A percentile compares a stretch with the other conserved stretches of the same genome.
phyloP scores from a whole-genome alignment of 352 stramenopile species.

The Pythium rishiriense region DNA sequence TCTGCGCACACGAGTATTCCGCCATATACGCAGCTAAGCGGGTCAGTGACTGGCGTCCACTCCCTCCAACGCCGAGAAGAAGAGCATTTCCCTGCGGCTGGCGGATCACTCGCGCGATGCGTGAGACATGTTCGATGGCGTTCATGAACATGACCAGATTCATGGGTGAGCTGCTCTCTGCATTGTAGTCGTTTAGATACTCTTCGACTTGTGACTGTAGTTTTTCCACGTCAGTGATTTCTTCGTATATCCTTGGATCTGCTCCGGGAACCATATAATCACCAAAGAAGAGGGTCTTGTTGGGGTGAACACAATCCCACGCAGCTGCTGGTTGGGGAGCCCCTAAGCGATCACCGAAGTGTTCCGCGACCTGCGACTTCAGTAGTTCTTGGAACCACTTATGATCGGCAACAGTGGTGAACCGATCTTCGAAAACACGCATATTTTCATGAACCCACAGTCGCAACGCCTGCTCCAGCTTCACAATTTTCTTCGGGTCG shows the following conservation, averaged over 20 bases:
- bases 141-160: slow-evolving; percentile 90
- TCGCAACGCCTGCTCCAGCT: slow-evolving; percentile 67
- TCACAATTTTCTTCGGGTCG: slow-evolving; percentile 69
- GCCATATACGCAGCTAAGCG: slow-evolving; percentile 92
- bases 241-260: slow-evolving; percentile 91
- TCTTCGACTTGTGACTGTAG: slow-evolving; percentile 80
- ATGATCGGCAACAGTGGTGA: slow-evolving; percentile 71
- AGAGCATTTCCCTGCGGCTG: slow-evolving; percentile 90
- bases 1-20: slow-evolving; percentile 91
- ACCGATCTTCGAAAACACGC: slow-evolving; percentile 87
- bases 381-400: slow-evolving; percentile 81
- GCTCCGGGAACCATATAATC: slow-evolving; percentile 93
- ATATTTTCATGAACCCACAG: slow-evolving; percentile 87
- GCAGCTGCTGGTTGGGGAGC: slow-evolving; percentile 28
- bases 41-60: slow-evolving; percentile 90
- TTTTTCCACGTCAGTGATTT: slow-evolving; percentile 87
- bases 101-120: slow-evolving; percentile 79
- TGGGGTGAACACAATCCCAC: slow-evolving; percentile 70
- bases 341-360: slow-evolving; percentile 55
- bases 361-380: slow-evolving; percentile 47
- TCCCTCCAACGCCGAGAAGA: slow-evolving; percentile 93
- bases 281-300: slow-evolving; percentile 78
- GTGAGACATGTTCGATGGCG: slow-evolving; percentile 86
- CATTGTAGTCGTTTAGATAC: slow-evolving; percentile 89
- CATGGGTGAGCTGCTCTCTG: slow-evolving; percentile 85